Conservation (phyloP, 345 rosid species). For the Erucastrum elatum region DNA sequence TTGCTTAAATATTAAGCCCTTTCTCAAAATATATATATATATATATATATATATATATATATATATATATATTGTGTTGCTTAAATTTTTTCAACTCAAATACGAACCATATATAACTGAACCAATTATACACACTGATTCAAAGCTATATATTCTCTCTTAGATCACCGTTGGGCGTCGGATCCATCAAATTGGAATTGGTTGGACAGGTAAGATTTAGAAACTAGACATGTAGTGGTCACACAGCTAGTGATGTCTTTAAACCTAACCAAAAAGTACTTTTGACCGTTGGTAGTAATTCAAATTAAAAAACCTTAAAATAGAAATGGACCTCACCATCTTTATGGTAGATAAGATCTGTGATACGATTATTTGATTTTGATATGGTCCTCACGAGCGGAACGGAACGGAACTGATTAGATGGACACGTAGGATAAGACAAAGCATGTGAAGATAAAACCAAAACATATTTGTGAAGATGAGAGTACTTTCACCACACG, state of each 20-base stretch:
- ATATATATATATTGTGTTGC: background rate
- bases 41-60: no score
- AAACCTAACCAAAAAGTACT: background rate
- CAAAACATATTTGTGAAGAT: slow-evolving; percentile 25
- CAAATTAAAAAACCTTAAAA: background rate
- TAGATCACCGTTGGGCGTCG: background rate
- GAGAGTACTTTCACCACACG: slow-evolving; percentile 32
- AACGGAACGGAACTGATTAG: slow-evolving; percentile 14
- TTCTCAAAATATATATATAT: no score
- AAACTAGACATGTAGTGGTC: background rate
- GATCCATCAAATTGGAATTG: background rate
- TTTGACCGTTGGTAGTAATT: slow-evolving; percentile 1
- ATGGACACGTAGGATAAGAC: slow-evolving; percentile 29
- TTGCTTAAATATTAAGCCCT: background rate
- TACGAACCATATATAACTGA: background rate
- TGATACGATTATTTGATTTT: background rate
- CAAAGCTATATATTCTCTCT: background rate
- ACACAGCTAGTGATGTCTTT: background rate
- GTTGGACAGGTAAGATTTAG: background rate
- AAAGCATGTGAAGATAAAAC: slow-evolving; percentile 30
- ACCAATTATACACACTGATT: background rate
- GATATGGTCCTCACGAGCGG: background rate
- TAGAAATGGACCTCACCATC: slow-evolving; percentile 13
- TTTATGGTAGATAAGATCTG: background rate
- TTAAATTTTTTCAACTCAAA: background rate